Percentiles rank a stretch among this genome's conserved stretches.
Conservation (phyloP, 805 yeast genomes). For the Kazachstania kunashirensis region DNA sequence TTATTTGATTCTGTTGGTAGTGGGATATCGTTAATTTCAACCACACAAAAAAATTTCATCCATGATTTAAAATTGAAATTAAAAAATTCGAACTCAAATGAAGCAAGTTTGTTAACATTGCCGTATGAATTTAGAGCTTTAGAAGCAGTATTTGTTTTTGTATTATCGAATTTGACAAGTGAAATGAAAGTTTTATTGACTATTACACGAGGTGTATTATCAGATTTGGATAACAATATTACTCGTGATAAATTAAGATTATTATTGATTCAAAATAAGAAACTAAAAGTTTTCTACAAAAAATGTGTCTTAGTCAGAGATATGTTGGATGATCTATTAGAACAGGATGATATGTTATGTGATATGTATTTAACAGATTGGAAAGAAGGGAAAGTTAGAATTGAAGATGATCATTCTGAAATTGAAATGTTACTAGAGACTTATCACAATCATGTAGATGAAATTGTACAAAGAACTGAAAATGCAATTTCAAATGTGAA, state of each 20-base stretch:
- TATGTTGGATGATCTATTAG: constrained; percentile 73
- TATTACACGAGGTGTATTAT: constrained; percentile 60
- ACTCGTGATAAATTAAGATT: constrained; percentile 72
- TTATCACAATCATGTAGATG: constrained; percentile 84
- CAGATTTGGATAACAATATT: constrained; percentile 72
- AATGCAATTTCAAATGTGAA: constrained; percentile 70
- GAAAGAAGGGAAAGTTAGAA: constrained; percentile 36
- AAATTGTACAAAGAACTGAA: constrained; percentile 83
- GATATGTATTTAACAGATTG: constrained; percentile 70
- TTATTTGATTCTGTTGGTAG: constrained; percentile 49
- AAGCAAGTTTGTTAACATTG: constrained; percentile 30
- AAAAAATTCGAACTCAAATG: constrained; percentile 16
- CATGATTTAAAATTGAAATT: constrained; percentile 18
- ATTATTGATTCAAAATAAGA: constrained; percentile 74
- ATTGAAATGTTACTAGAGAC: constrained; percentile 85
- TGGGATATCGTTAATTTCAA: constrained; percentile 21
- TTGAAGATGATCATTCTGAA: constrained; percentile 65
- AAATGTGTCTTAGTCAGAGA: constrained; percentile 77
- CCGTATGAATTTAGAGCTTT: constrained; percentile 89
- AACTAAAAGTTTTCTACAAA: constrained; percentile 72
- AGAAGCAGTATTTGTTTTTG: constrained; percentile 77
- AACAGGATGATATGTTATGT: constrained; percentile 79
- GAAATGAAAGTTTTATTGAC: constrained; percentile 82
- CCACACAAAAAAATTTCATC: constrained; percentile 21
- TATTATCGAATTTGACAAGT: constrained; percentile 64